Base-by-base conservation (phyloP, 2,329 filamentous ascomycete species). In the Kalmusia sp. region DNA sequence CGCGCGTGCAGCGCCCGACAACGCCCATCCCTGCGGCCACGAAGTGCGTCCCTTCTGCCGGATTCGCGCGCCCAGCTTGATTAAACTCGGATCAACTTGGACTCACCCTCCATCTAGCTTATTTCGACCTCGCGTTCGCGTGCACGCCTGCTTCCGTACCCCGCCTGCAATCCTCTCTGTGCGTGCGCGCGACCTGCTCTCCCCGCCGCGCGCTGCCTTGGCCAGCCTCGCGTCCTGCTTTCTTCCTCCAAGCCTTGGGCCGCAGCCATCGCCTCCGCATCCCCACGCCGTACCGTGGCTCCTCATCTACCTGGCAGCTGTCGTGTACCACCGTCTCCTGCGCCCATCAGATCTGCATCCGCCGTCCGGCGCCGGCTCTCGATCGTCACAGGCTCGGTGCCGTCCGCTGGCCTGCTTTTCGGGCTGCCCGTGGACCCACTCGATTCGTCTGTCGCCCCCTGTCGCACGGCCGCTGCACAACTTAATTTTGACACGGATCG, bases 391-490 rank as follows among this genome's bases (percentile, higher is more conserved):
- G 8, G 28, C 43, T 24, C 28, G 28, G 28, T 33, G 25, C 51
- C 55, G 15, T 44, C 37, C 30, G 49, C 25, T 31, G 45, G 44
- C 41, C 52, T 31, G 27, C 52, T 53, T 31, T 58, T 67, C 62
- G 63, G 64, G 54, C 60, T 60, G 60, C 27, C 66, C 64, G 61
- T 58, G 54, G 53, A 54, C 57, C 62, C 61, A 60, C 63, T 58
- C 24, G 11, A 54, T 58, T 58, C 52, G 51, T 30, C 50, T 24
- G 33, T 14, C 41, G 15, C 30, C 49, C 64, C 59, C 52, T 63
- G 62, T 68, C 57, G 63, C 65, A 68, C 60, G 30, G 63, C 51
- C 51, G 30, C 60, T 67, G 59, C 59, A 64, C 63, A 64, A 55
- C 54, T 67, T 63, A 59, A 63, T 61, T 57, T 60, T 61, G 59